These are phyloP conservation scores for Vanrija sp. DNA, from an alignment of 1,284 basidiomycete genomes.

Conservation along the genomic window DNA sequence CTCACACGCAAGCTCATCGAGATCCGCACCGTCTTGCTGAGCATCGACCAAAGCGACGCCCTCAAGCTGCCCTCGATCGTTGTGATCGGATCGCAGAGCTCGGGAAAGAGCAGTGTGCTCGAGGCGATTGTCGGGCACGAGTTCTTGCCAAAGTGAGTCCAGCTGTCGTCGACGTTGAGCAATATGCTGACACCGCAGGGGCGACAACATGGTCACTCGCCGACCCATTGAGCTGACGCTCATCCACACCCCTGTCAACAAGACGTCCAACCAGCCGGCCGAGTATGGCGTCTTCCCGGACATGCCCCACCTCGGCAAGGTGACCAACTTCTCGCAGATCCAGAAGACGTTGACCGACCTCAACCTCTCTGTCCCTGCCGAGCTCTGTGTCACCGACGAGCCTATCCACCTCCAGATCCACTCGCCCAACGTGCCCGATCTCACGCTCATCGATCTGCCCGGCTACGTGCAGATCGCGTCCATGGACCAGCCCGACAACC, in stretches of 20 bases:
- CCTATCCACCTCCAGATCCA: slow-evolving; percentile 97
- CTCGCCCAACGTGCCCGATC: slow-evolving; percentile 90
- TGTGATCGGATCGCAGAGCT: slow-evolving; percentile 96
- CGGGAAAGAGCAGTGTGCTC: slow-evolving; percentile 94
- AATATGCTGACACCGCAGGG: slow-evolving; percentile 56
- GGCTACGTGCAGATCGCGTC: slow-evolving; percentile 95
- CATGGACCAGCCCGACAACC: slow-evolving; percentile 89
- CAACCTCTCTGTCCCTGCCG: slow-evolving; percentile 84
- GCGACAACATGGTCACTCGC: slow-evolving; percentile 98
- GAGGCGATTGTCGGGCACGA: slow-evolving; percentile 98
- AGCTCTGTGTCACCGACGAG: slow-evolving; percentile 86
- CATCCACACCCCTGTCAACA: slow-evolving; percentile 72
- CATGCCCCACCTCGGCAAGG: slow-evolving; percentile 63
- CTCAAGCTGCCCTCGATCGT: slow-evolving; percentile 95
- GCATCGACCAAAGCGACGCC: slow-evolving; percentile 90
- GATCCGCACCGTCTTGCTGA: slow-evolving; percentile 86
- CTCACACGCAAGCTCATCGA: slow-evolving; percentile 94
- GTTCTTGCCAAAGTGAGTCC: slow-evolving; percentile 87
- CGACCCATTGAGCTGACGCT: slow-evolving; percentile 96
- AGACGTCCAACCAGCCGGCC: slow-evolving; percentile 55
- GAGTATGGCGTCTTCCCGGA: slow-evolving; percentile 95
- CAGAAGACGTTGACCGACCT: slow-evolving; percentile 91
- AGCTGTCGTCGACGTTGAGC: not conserved
- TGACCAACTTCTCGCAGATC: slow-evolving; percentile 83
- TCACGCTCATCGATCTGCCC: slow-evolving; percentile 94